phyloP scores from a whole-genome alignment of 164 flowering plant species.

The Macadamia integrifolia region DNA sequence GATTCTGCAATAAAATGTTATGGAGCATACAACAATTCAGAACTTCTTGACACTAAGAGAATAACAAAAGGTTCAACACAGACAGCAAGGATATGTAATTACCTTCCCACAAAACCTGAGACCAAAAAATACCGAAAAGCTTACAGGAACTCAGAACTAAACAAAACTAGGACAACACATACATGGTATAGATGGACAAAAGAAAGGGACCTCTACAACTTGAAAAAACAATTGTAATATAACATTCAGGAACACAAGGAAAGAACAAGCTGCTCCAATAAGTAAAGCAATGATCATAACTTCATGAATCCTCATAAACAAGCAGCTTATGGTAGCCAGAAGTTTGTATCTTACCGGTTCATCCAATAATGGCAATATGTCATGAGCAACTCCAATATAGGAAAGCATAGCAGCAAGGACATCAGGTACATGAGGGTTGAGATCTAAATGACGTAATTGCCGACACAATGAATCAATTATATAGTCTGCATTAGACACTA shows the following conservation, averaged over 20 bases:
- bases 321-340: conserved; percentile 3
- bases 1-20: no score
- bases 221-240: not conserved
- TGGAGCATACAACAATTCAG: no score
- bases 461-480: conserved; percentile 85
- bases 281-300: not conserved
- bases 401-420: conserved; percentile 92
- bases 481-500: conserved; percentile 85
- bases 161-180: not conserved
- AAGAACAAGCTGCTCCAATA: not conserved
- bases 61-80: not conserved
- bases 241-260: not conserved
- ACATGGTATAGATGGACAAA: not conserved
- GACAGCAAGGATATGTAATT: no score
- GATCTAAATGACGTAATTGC: conserved; percentile 85
- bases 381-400: conserved; percentile 74
- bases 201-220: not conserved
- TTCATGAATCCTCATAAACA: not conserved
- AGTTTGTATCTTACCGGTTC: conserved; percentile 64
- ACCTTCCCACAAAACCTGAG: no score
- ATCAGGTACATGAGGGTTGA: conserved; percentile 80
- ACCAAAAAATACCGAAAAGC: no score
- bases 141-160: no score
- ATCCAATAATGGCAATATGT: conserved; percentile 83
- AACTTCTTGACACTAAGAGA: not conserved